Conservation (phyloP, 75 land plant species). For the Cryptomeria japonica region DNA sequence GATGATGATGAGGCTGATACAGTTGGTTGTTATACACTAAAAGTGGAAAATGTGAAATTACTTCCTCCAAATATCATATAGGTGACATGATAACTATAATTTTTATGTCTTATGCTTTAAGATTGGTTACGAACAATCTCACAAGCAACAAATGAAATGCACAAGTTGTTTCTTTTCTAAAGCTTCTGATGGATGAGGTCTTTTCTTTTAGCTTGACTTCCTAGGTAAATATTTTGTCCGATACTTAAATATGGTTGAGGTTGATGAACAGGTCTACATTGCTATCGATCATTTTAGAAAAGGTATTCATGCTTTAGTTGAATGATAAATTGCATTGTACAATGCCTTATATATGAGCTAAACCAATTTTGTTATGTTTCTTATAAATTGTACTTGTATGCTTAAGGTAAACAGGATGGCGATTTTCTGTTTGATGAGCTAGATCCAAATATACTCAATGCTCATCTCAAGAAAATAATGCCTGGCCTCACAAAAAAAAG, state of each 20-base stretch:
- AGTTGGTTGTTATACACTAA: conserved; percentile 95
- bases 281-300: conserved; percentile 71
- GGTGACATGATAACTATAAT: too few relatives aligned
- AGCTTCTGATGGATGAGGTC: too few relatives aligned
- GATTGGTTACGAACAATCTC: too few relatives aligned
- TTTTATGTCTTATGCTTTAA: too few relatives aligned
- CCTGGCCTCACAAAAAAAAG: conserved; percentile 95
- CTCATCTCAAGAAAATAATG: conserved; percentile 92
- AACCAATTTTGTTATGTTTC: too few relatives aligned
- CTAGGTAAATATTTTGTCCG: conserved; percentile 96
- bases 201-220: conserved; percentile 81
- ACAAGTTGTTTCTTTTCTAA: too few relatives aligned
- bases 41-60: conserved; percentile 87
- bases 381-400: too few relatives aligned
- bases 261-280: conserved; percentile 75
- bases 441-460: conserved; percentile 90
- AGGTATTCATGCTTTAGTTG: too few relatives aligned
- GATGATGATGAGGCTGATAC: conserved; percentile 99
- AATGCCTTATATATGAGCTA: too few relatives aligned
- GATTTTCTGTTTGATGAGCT: conserved; percentile 87
- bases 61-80: conserved; percentile 76
- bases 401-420: conserved; percentile 58
- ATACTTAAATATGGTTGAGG: conserved; percentile 83
- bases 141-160: too few relatives aligned
- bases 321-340: too few relatives aligned